These are phyloP conservation scores for Citrus hindsii DNA, from an alignment of 345 rosid species.

Conservation along the genomic window DNA sequence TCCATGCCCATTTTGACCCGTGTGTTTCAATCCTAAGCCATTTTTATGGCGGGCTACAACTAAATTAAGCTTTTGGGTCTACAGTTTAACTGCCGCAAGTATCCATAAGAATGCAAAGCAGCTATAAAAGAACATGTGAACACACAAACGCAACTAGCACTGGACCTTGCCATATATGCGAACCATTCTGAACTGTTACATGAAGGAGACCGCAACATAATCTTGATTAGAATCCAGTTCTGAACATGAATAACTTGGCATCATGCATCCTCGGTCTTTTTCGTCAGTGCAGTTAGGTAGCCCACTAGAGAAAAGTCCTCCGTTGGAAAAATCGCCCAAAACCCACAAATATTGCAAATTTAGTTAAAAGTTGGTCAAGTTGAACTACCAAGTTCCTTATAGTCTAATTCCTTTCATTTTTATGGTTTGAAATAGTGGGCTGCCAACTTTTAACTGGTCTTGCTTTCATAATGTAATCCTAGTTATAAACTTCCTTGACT, in stretches of 20 bases:
- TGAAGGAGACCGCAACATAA: no score
- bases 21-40: neutral
- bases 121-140: no score
- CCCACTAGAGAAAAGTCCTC: conserved; percentile 30
- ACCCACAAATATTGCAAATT: neutral
- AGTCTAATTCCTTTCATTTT: neutral
- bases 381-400: neutral
- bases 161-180: no score
- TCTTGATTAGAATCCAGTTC: no score
- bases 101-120: no score
- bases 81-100: no score
- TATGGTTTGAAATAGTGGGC: conserved; percentile 2
- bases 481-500: neutral
- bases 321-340: conserved; percentile 11
- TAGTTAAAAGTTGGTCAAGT: conserved; percentile 6
- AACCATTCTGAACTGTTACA: no score
- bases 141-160: no score
- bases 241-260: no score
- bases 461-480: neutral
- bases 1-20: neutral
- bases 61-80: no score
- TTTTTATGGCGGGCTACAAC: no score
- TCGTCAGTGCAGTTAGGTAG: conserved; percentile 30
- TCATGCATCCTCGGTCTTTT: conserved; percentile 7
- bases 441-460: neutral